Evolutionary conservation across 1,139 yeast genomes (phyloP), one percentile per base, ranked within the genome.

Genomic region (Kodamaea sp.): DNA sequence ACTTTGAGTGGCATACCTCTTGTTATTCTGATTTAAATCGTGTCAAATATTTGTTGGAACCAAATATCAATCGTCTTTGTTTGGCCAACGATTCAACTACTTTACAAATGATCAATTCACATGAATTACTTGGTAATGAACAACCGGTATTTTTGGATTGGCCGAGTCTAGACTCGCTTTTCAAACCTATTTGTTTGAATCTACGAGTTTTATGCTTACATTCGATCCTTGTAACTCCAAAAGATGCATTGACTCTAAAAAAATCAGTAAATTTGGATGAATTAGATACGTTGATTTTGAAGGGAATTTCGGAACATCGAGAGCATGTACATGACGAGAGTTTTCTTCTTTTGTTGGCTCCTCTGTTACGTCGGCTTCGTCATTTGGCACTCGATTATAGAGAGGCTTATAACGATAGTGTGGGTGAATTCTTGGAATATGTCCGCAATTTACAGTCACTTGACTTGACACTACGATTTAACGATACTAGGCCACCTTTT

Each of bases 381-480:
- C 52, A 54, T 25, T 49, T 78, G 26, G 57, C 61, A 20, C 47
- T 78, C 2, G 80, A 78, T 47, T 62, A 65, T 40, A 60, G 77
- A 35, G 79, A 78, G 45, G 60, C 70, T 2, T 37, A 54, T 11
- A 53, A 58, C 7, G 81, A 77, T 49, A 58, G 68, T 2, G 66
- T 72, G 1, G 72, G 73, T 0, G 50, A 45, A 1, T 75, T 78
- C 44, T 47, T 78, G n/a, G 27, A 30, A 12, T 15, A 15, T 15
- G 20, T 4, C 29, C 34, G 1, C 26, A 39, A 1, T 36, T 67
- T 8, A 46, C 51, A 2, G 29, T 41, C 7, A 25, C 55, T 78
- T 8, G 81, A 77, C 45, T 42, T 78, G 15, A 57, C 62, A 1
- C 63, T 77, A 2, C 52, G 78, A 20, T 62, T 64, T 55, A 73